Evolutionary conservation across 768 basidiomycete species (phyloP).

Genomic region (Collybiopsis confluens): DNA sequence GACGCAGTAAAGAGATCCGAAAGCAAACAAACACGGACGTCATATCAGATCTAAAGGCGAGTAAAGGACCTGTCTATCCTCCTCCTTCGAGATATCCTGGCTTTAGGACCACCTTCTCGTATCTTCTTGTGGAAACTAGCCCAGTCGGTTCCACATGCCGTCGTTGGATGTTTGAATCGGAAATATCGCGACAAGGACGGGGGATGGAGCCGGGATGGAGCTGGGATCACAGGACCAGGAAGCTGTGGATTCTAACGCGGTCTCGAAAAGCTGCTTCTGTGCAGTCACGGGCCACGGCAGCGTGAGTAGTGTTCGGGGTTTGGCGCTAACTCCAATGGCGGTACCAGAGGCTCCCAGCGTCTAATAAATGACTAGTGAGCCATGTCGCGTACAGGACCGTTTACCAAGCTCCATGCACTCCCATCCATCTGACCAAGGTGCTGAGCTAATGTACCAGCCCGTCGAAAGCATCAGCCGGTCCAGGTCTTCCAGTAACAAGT

Average conservation of each 20-base stretch:
- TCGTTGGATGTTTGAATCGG: not conserved
- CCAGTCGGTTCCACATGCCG: not conserved
- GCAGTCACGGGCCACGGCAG: not conserved
- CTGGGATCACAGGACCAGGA: not conserved
- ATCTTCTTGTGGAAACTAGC: not conserved
- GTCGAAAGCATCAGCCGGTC: conserved; percentile 45
- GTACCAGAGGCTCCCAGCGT: conserved; percentile 17
- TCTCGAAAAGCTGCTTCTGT: not conserved
- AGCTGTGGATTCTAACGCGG: not conserved
- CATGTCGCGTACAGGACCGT: no score
- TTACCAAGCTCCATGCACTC: no score
- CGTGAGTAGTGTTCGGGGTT: no score
- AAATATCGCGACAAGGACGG: not conserved
- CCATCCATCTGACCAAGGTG: conserved; percentile 48
- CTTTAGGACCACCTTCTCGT: no score
- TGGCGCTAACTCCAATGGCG: not conserved
- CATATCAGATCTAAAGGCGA: no score
- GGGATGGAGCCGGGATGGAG: not conserved
- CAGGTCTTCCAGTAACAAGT: conserved; percentile 73
- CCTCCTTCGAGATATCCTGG: no score
- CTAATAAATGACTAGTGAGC: not conserved
- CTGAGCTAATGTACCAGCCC: conserved; percentile 60
- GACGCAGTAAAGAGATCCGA: no score
- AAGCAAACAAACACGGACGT: no score
- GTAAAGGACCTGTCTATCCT: no score